Base-by-base conservation (phyloP, 2,329 filamentous ascomycete species). In the Xylariaceae sp. region DNA sequence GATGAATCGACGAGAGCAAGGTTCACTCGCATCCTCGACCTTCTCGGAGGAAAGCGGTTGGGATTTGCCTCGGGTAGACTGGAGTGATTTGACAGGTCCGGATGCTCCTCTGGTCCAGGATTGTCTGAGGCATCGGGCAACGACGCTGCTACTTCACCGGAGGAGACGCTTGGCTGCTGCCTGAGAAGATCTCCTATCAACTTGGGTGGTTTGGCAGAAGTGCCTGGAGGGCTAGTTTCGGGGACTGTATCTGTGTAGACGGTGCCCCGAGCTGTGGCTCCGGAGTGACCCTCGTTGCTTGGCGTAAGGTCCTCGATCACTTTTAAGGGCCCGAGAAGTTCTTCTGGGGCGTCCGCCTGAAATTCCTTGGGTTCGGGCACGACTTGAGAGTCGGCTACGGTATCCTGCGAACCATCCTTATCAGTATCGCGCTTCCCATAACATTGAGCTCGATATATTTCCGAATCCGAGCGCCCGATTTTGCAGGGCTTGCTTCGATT, bases 331-430 rank as follows among this genome's bases (percentile, higher is more conserved):
- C 44, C 34, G 19, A 39, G 29, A 3, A 9, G 33, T 15, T 37
- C 17, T 39, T 43, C 31, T 9, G 34, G 12, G 30, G 30, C 24
- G 22, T 47, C 37, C 9, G n/a, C 17, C 22, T 26, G 6, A 16
- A 33, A 17, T 36, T 40, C 34, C 9, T 44, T 46, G 31, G 29
- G 45, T n/a, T 30, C 26, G 15, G 35, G 19, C 9, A 26, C 34
- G 37, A 59, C 54, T 37, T 62, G 60, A 3, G 59, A 61, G 38
- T 62, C 59, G 9, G 47, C 55, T 13, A 61, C 54, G 6, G 59
- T 61, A 43, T 61, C 56, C 39, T 62, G 57, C 12, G 59, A 58
- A 39, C 35, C 52, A 31, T 44, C 39, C 9, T 54, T 43, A 47
- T 47, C 47, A 11, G 45, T 47, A 19, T 39, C 40, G 34, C 37